Percentiles rank a stretch among this genome's conserved stretches.
These are phyloP conservation scores for Boletus pseudopeckii DNA, from an alignment of 768 basidiomycete genomes.

Conservation along the genomic window DNA sequence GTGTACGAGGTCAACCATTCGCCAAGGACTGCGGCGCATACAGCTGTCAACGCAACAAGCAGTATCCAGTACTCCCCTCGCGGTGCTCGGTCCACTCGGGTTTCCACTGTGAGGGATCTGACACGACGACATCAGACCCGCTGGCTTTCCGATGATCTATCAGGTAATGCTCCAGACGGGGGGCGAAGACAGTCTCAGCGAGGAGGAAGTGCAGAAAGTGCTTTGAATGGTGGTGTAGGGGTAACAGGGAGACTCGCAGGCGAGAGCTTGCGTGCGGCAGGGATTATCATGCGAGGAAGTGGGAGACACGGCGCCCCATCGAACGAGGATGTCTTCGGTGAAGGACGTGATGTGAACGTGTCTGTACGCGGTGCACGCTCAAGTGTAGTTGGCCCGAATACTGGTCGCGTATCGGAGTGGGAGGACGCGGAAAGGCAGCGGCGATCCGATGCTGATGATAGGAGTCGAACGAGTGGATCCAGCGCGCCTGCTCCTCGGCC, in stretches of 20 bases:
- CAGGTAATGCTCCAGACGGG: conserved; percentile 19
- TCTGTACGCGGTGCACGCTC: conserved; percentile 18
- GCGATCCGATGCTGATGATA: conserved; percentile 15
- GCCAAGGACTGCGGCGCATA: conserved; percentile 25
- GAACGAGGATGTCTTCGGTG: conserved; percentile 38
- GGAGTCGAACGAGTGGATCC: conserved; percentile 24
- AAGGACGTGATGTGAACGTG: conserved; percentile 18
- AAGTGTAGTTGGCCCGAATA: conserved; percentile 1
- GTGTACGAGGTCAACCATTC: conserved; percentile 21
- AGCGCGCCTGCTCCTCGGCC: conserved; percentile 20
- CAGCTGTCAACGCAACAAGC: conserved; percentile 19
- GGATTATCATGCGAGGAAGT: conserved; percentile 44
- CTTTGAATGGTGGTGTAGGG: conserved; percentile 42
- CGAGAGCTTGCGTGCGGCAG: conserved; percentile 69
- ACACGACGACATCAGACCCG: conserved; percentile 48
- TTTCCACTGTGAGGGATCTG: conserved; percentile 48
- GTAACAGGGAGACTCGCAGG: conserved; percentile 54
- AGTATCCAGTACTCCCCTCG: conserved; percentile 27
- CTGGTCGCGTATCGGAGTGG: conserved; percentile 20
- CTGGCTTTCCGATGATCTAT: conserved; percentile 52
- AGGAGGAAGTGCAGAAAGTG: conserved; percentile 70
- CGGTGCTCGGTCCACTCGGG: conserved; percentile 32
- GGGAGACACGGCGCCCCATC: conserved; percentile 25
- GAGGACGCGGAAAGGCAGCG: conserved; percentile 24
- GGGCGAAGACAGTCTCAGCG: conserved; percentile 57